Base-by-base conservation (phyloP, 2,329 filamentous ascomycete species). In the Neofusicoccum kwambonambiense region DNA sequence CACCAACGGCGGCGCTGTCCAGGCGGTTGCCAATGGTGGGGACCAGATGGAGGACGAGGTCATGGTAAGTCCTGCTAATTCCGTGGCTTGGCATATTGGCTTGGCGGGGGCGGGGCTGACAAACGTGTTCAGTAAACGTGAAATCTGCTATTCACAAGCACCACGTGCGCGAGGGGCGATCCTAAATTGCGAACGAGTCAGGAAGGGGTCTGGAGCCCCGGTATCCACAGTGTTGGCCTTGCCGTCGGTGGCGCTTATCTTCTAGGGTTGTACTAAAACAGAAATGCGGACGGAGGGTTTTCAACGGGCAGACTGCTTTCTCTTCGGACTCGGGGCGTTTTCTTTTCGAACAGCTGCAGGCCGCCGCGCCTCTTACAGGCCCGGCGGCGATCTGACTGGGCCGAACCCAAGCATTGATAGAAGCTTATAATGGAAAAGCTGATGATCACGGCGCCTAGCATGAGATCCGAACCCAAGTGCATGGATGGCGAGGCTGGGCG, bases 1-100 rank as follows among this genome's bases (percentile, higher is more conserved):
- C 4, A 76, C 77, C 49, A 82, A 80, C 67, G 81, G 79, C 50
- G 72, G 74, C 49, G 80, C 81, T 67, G 83, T 66, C 71, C 80
- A 62, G 75, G 80, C 50, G 76, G 79, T 82, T 44, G 81, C 72
- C 45, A 72, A 71, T 49, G 74, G 67, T 45, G 75, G 73, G 45
- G 77, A 78, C 65, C 75, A 73, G 49, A 78, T 78, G 75, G 76
- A 77, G 41, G 77, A 78, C 41, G 76, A 78, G 70, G 77, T 77
- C 71, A 71, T 77, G 39, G 67, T 77, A 67, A 65, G 64, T 62
- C 27, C 27, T 31, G 17, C 39, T 17, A 39, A 37, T 45, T 15
- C 15, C n/a, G 12, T 37, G 39, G 54, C 56, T 35, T 60, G 56
- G 56, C 56, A 13, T 3, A 22, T 19, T 6, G 22, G 27, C 56